Conservation (phyloP, 495 filamentous ascomycete species). For the Penicillium subrubescens region DNA sequence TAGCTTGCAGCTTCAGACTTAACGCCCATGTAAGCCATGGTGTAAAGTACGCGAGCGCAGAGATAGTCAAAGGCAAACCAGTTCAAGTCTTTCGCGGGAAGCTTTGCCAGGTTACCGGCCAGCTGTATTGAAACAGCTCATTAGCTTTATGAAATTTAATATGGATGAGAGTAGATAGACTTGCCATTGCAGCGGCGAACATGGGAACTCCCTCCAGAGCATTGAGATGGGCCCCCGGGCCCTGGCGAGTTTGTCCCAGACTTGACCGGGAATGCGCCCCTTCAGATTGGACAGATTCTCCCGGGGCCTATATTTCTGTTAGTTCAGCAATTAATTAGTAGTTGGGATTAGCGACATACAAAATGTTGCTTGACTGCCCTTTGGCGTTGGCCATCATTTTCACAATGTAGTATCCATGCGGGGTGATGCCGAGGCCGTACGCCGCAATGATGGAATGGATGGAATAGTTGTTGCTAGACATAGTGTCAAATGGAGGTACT, state of each 20-base stretch:
- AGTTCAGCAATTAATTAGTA: background rate
- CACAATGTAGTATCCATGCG: conserved; percentile 30
- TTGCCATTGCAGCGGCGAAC: conserved; percentile 34
- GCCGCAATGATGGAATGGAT: conserved; percentile 30
- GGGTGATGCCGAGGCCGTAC: conserved; percentile 29
- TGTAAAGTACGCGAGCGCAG: conserved; percentile 25
- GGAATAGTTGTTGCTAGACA: conserved; percentile 26
- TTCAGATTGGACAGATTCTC: conserved; percentile 32
- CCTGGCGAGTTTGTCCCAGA: conserved; percentile 30
- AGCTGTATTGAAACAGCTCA: conserved; percentile 14
- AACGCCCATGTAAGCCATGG: conserved; percentile 29
- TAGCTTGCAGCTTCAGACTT: conserved; percentile 26
- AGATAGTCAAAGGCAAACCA: conserved; percentile 28
- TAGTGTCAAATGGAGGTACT: background rate
- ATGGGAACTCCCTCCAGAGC: conserved; percentile 31
- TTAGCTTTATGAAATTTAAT: background rate
- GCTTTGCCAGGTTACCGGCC: conserved; percentile 30
- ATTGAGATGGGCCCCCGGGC: conserved; percentile 34
- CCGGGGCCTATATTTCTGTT: conserved; percentile 22
- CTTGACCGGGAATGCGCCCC: conserved; percentile 19
- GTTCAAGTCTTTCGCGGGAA: conserved; percentile 28
- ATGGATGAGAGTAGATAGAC: background rate
- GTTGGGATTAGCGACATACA: conserved; percentile 10
- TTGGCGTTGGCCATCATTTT: conserved; percentile 36
- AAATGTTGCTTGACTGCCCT: conserved; percentile 27